Conservation (phyloP, 768 basidiomycete genomes). For the Psilocybe sp. region DNA sequence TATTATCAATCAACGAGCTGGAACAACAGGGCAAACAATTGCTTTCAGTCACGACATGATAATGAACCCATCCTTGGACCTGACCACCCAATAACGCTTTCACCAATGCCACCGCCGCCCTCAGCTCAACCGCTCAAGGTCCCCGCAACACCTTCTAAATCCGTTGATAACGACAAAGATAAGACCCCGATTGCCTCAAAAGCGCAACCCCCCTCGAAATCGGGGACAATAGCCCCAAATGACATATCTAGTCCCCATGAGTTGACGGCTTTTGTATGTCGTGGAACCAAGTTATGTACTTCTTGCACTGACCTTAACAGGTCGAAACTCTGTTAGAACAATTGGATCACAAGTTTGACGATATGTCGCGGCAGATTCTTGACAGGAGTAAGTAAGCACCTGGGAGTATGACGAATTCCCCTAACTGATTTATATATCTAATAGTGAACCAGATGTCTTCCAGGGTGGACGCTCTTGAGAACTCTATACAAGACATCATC, state of each 20-base stretch:
- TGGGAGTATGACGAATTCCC: too few relatives aligned
- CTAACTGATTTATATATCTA: neutral
- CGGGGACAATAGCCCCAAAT: slow-evolving; percentile 38
- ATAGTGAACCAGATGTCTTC: slow-evolving; percentile 92
- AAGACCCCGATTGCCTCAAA: slow-evolving; percentile 53
- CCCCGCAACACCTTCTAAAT: slow-evolving; percentile 53
- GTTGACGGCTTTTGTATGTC: slow-evolving; percentile 86
- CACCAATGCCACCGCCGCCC: slow-evolving; percentile 33
- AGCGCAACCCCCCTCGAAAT: slow-evolving; percentile 35
- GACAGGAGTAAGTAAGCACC: slow-evolving; percentile 61
- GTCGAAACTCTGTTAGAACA: slow-evolving; percentile 87
- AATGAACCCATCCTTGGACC: neutral
- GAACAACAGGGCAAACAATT: too few relatives aligned
- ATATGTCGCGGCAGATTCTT: slow-evolving; percentile 89
- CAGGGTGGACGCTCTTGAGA: slow-evolving; percentile 86
- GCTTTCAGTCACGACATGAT: too few relatives aligned
- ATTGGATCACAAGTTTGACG: slow-evolving; percentile 87
- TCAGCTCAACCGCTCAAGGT: slow-evolving; percentile 70
- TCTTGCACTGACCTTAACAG: slow-evolving; percentile 33
- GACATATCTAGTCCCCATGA: slow-evolving; percentile 94
- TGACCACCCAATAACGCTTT: slow-evolving; percentile 3
- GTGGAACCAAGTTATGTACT: neutral
- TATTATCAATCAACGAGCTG: slow-evolving; percentile 10
- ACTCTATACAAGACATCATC: slow-evolving; percentile 90
- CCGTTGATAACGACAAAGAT: slow-evolving; percentile 40